Evolutionary conservation across 1,284 basidiomycete genomes (phyloP), one percentile per base, ranked within the genome.

Genomic region (Austropuccinia psidii): DNA sequence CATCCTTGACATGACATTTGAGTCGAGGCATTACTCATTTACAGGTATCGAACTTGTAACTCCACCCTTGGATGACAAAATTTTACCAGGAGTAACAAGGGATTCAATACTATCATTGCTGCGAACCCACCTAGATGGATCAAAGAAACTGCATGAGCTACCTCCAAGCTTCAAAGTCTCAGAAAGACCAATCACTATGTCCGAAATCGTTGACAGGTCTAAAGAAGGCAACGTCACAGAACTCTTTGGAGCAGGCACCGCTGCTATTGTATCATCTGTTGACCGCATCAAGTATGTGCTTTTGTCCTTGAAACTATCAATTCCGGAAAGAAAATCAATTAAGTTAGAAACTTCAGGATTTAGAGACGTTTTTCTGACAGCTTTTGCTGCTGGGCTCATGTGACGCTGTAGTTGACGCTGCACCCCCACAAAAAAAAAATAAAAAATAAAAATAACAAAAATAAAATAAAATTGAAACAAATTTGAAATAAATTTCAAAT

Each of bases 61-160:
- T 0, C 93, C 95, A 11, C 92, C 94, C 4, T 85, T 98, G 49
- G 91, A 92, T 79, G 94, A 94, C 72, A 89, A 96, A 85, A 93
- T 98, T 79, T 88, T 99, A 17, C 94, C 95, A 13, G 95, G 95
- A 76, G 90, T 99, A 21, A 98, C 94, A 8, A 89, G 95, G 76
- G 93, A 97, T 82, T 93, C 90, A 21, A 89, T 96, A 54, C 86
- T 98, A 45, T 80, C 85, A 9, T 87, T 98, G 65, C 90, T 91
- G 0, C 86, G 88, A 50, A 87, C 86, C 21, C 95, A 98, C 80
- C 80, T 83, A 2, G 81, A 82, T 1, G 84, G 87, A 2, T 87
- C 89, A 65, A 83, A 83, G 76, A 80, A 83, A 61, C 81, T 78
- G 52, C 80, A 85, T 5, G 86, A 86, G 24, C 83, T 95, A 33